phyloP scores from a whole-genome alignment of 2,329 filamentous ascomycete genomes.

The Didymellaceae sp. region DNA sequence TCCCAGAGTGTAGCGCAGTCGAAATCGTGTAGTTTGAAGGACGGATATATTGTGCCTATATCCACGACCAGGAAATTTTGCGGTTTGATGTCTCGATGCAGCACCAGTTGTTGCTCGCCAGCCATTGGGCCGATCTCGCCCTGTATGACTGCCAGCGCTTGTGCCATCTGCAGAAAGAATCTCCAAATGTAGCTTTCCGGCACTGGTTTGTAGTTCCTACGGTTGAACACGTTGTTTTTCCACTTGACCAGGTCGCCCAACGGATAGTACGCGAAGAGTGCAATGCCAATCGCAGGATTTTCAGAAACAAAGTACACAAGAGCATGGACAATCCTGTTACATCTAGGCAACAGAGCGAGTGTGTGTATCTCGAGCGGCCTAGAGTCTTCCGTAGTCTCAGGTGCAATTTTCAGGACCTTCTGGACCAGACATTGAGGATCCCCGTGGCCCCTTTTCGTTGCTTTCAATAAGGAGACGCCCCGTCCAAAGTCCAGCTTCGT shows the following conservation, averaged over 20 bases:
- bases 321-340: conserved; percentile 30
- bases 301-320: conserved; percentile 15
- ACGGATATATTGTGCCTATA: conserved; percentile 33
- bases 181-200: conserved; percentile 39
- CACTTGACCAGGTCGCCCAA: conserved; percentile 32
- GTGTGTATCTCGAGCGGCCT: conserved; percentile 22
- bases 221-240: conserved; percentile 24
- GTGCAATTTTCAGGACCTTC: conserved; percentile 23
- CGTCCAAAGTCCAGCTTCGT: neutral
- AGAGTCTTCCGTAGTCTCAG: neutral
- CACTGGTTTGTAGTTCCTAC: conserved; percentile 24
- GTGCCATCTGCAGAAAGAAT: conserved; percentile 36
- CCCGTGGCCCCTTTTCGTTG: neutral
- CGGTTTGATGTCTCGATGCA: conserved; percentile 40
- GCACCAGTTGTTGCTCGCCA: conserved; percentile 6
- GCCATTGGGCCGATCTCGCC: conserved; percentile 16
- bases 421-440: conserved; percentile 21
- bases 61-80: conserved; percentile 34
- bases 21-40: conserved; percentile 39
- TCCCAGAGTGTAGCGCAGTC: conserved; percentile 18
- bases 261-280: conserved; percentile 30
- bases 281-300: conserved; percentile 15
- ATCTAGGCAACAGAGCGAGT: conserved; percentile 22
- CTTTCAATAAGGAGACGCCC: neutral
- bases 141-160: conserved; percentile 39